Conservation (phyloP, 2,329 filamentous ascomycete species). For the Metarhizium guizhouense region DNA sequence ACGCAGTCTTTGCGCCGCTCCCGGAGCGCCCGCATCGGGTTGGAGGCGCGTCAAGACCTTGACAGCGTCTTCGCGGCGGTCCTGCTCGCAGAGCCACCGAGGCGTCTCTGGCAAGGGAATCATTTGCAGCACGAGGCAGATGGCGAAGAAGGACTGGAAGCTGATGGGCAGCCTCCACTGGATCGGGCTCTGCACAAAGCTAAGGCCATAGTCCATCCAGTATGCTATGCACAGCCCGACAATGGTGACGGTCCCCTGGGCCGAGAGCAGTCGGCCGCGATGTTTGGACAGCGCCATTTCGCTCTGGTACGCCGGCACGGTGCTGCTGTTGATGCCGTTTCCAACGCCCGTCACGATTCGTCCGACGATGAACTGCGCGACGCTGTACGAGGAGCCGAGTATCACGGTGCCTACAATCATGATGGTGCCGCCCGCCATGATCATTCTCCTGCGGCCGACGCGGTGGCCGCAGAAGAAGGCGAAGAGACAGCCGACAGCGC, state of each 20-base stretch:
- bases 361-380: constrained; percentile 22
- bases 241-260: constrained; percentile 31
- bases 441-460: constrained; percentile 31
- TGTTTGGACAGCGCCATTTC: constrained; percentile 22
- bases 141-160: constrained; percentile 27
- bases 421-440: constrained; percentile 29
- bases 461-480: constrained; percentile 28
- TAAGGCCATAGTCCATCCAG: constrained; percentile 21
- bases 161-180: constrained; percentile 29
- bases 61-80: no score
- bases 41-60: no score
- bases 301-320: constrained; percentile 21
- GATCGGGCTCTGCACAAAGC: constrained; percentile 16
- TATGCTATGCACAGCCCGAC: constrained; percentile 28
- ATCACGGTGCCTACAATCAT: constrained; percentile 33
- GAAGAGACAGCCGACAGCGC: constrained; percentile 19
- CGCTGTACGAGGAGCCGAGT: background rate
- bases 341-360: constrained; percentile 31
- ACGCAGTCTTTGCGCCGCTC: no score
- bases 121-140: constrained; percentile 21
- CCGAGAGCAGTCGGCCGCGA: constrained; percentile 35
- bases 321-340: constrained; percentile 24
- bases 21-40: no score
- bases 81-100: no score
- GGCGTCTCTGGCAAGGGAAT: constrained; percentile 13